Conservation (phyloP, 306 rosid species). For the Fagus crenata region DNA sequence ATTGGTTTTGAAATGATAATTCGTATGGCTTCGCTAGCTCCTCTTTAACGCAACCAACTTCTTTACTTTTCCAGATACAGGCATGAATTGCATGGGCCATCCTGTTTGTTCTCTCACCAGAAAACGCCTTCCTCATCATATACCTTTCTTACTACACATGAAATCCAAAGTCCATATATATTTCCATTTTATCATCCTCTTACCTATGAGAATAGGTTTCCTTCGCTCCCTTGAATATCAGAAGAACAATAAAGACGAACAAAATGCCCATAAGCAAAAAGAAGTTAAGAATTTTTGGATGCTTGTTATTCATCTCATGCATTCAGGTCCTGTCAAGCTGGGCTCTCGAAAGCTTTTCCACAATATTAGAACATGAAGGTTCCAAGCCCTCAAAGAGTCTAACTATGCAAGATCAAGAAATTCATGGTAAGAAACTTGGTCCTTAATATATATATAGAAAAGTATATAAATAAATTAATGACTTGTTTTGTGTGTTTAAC, state of each 20-base stretch:
- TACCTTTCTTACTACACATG: neutral
- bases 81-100: neutral
- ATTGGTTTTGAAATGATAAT: conserved; percentile 6
- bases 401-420: neutral
- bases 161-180: neutral
- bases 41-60: neutral
- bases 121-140: neutral
- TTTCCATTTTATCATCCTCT: neutral
- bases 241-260: neutral
- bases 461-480: neutral
- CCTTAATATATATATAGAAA: neutral
- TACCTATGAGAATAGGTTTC: neutral
- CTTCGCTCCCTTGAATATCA: too few species aligned
- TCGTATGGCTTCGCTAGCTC: neutral
- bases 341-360: neutral
- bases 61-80: neutral
- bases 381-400: neutral
- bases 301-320: conserved; percentile 14
- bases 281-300: conserved; percentile 4
- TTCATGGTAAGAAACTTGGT: conserved; percentile 7
- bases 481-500: neutral
- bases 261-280: neutral
- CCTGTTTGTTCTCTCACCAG: neutral
- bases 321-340: neutral
- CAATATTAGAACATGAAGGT: neutral